Percentiles rank a stretch among this genome's conserved stretches.
Evolutionary conservation across 2,329 filamentous ascomycete genomes (phyloP).

Genomic region (Ophiostoma novo-ulmi): DNA sequence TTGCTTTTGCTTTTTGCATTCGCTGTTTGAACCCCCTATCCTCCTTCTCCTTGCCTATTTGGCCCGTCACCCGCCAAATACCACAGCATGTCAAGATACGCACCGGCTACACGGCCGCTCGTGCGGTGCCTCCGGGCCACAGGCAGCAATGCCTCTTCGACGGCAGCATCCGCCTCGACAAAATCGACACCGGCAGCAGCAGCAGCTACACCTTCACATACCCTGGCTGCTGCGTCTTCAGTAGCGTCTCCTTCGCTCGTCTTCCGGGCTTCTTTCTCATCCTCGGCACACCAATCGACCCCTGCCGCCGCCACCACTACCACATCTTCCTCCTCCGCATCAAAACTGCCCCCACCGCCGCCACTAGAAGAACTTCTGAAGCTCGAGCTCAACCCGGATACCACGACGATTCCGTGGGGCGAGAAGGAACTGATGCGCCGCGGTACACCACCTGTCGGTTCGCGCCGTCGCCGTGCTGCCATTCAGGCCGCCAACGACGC

Average conservation of each 20-base stretch:
- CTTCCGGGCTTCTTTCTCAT: not conserved
- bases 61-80: not conserved
- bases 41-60: not conserved
- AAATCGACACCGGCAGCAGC: conserved; percentile 13
- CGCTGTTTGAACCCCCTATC: not conserved
- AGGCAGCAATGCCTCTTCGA: conserved; percentile 8
- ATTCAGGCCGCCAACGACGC: conserved; percentile 40
- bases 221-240: not conserved
- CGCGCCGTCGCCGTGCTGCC: conserved; percentile 73
- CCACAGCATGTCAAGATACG: conserved; percentile 24
- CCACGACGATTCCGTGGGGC: conserved; percentile 58
- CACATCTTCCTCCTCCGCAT: not conserved
- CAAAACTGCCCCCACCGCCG: conserved; percentile 28
- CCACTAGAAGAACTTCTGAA: conserved; percentile 28
- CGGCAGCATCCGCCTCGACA: conserved; percentile 13
- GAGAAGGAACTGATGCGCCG: conserved; percentile 64
- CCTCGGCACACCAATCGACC: conserved; percentile 9
- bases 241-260: conserved; percentile 2
- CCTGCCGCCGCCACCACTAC: conserved; percentile 6
- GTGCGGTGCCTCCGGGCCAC: conserved; percentile 25
- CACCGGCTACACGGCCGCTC: conserved; percentile 27
- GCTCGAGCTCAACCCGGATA: conserved; percentile 58
- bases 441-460: conserved; percentile 71
- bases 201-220: not conserved
- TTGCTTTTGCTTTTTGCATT: not conserved